These are phyloP conservation scores for Vaccinium macrocarpon DNA, from an alignment of 148 eudicot species.

Conservation along the genomic window DNA sequence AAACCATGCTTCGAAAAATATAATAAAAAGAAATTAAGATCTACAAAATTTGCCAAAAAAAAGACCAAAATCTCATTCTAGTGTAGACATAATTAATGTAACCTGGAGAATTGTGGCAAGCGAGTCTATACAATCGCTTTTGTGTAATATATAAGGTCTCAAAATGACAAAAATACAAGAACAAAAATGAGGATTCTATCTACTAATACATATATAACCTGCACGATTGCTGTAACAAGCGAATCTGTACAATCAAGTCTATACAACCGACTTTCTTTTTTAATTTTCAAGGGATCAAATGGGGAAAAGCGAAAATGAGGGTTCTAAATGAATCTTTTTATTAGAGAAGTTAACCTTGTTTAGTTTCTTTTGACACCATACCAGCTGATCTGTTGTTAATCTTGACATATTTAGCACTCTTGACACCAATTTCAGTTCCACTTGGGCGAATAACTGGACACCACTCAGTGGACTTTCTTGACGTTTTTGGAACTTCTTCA, in stretches of 20 bases:
- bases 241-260: neutral
- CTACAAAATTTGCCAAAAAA: neutral
- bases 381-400: constrained; percentile 59
- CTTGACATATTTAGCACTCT: constrained; percentile 61
- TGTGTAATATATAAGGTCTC: neutral
- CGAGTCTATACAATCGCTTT: neutral
- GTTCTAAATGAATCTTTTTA: constrained; percentile 57
- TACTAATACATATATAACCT: neutral
- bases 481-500: constrained; percentile 72
- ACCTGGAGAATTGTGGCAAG: neutral
- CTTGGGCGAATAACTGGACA: constrained; percentile 48
- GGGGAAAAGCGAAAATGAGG: constrained; percentile 74
- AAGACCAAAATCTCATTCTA: neutral
- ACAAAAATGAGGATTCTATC: neutral
- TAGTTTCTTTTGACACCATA: constrained; percentile 77
- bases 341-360: constrained; percentile 43
- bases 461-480: constrained; percentile 33
- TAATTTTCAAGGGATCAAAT: constrained; percentile 25
- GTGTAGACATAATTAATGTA: neutral
- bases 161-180: neutral
- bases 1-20: neutral
- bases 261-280: neutral
- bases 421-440: constrained; percentile 63
- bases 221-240: neutral
- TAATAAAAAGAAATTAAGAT: neutral